Conservation (phyloP, 768 basidiomycete genomes). For the Hirschioporus abietinus region DNA sequence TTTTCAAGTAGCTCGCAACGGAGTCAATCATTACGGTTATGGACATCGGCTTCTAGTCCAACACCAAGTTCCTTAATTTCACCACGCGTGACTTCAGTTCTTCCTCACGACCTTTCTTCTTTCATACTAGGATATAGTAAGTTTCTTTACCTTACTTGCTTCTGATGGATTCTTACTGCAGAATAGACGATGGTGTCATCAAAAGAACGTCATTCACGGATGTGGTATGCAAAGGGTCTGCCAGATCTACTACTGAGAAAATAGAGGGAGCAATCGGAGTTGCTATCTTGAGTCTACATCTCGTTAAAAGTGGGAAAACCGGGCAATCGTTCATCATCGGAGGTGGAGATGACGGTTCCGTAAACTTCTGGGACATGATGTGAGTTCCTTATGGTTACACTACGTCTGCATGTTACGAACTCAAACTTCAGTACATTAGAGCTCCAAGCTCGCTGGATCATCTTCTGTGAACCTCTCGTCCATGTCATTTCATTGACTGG, state of each 20-base stretch:
- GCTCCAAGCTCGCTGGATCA: conserved; percentile 63
- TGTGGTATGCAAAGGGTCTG: conserved; percentile 17
- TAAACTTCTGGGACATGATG: conserved; percentile 69
- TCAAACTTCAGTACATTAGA: conserved; percentile 47
- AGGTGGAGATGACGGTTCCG: conserved; percentile 73
- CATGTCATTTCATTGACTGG: conserved; percentile 52
- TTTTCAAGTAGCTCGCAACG: background rate
- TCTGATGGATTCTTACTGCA: conserved; percentile 10
- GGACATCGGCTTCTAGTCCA: conserved; percentile 1
- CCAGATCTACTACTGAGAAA: background rate
- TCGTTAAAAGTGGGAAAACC: conserved; percentile 52
- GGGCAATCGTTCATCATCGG: conserved; percentile 63
- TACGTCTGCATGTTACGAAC: background rate
- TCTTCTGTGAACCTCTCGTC: conserved; percentile 63
- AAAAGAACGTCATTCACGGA: conserved; percentile 41
- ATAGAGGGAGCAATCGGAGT: conserved; percentile 20
- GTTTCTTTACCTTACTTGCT: conserved; percentile 20
- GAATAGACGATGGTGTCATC: conserved; percentile 47
- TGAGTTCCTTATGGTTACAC: conserved; percentile 26
- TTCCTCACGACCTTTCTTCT: conserved; percentile 52
- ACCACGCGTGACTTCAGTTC: conserved; percentile 28
- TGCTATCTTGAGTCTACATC: conserved; percentile 43
- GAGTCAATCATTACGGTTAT: background rate
- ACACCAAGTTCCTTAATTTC: background rate
- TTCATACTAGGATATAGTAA: conserved; percentile 64